Conservation (phyloP, 2,329 filamentous ascomycete species). For the Davidsoniella australis region DNA sequence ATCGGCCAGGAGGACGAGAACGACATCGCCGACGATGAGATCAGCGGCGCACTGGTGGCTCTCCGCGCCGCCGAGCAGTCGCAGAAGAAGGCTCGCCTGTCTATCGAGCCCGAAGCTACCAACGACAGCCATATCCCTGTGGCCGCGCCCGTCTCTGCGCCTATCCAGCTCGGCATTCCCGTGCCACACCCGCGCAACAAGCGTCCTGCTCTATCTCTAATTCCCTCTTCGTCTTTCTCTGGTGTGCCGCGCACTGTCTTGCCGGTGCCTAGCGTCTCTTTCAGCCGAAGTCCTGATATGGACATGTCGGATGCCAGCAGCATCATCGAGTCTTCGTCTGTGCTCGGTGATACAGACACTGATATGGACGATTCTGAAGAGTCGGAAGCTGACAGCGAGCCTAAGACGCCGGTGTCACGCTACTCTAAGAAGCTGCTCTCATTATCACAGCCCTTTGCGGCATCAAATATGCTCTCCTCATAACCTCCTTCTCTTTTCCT, state of each 20-base stretch:
- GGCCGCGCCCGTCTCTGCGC: neutral
- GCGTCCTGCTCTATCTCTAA: neutral
- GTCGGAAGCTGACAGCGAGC: conserved; percentile 16
- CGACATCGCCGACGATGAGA: conserved; percentile 20
- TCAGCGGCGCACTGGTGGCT: conserved; percentile 27
- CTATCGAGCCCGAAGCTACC: neutral
- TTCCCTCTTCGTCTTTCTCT: neutral
- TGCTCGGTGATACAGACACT: conserved; percentile 12
- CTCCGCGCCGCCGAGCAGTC: conserved; percentile 20
- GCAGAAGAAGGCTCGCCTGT: conserved; percentile 11
- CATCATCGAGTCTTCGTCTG: conserved; percentile 5
- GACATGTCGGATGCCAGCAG: conserved; percentile 10
- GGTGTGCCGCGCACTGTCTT: conserved; percentile 1
- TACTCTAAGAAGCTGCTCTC: no score
- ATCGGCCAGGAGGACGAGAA: conserved; percentile 33
- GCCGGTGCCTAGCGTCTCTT: neutral
- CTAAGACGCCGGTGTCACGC: conserved; percentile 21
- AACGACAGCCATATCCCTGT: neutral
- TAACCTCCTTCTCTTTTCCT: no score
- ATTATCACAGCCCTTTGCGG: no score
- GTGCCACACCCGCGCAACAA: neutral
- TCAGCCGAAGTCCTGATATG: conserved; percentile 2
- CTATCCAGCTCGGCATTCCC: conserved; percentile 2
- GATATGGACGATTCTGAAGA: conserved; percentile 1
- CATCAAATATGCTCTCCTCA: no score